Conservation (phyloP, 2,329 filamentous ascomycete genomes). For the Tolypocladium capitatum region DNA sequence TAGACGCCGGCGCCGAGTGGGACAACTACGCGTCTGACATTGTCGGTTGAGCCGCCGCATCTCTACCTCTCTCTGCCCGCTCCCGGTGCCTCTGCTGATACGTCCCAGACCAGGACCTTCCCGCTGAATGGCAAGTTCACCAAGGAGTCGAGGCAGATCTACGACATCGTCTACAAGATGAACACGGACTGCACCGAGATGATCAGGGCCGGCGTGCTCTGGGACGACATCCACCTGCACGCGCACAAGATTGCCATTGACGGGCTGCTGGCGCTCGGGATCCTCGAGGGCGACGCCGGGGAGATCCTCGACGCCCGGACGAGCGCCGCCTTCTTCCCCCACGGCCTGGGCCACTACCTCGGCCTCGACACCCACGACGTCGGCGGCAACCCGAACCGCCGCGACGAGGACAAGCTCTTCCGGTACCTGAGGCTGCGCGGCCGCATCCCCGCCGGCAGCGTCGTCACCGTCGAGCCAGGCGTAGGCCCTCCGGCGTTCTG, state of each 20-base stretch:
- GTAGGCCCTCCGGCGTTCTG: conserved; percentile 30
- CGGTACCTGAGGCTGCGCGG: conserved; percentile 72
- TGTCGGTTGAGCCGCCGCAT: conserved; percentile 15
- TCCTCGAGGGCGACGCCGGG: conserved; percentile 53
- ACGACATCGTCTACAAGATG: conserved; percentile 77
- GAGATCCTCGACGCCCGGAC: conserved; percentile 68
- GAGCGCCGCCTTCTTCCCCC: conserved; percentile 84
- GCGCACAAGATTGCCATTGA: conserved; percentile 75
- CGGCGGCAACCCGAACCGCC: conserved; percentile 63
- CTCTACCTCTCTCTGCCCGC: too few relatives aligned
- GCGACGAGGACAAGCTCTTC: conserved; percentile 74
- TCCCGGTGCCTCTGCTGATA: background rate
- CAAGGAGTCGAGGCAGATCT: conserved; percentile 58
- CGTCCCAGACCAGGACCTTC: conserved; percentile 63
- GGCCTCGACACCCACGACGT: conserved; percentile 90
- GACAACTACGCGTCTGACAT: conserved; percentile 59
- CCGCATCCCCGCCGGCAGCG: conserved; percentile 59
- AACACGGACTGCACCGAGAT: conserved; percentile 63
- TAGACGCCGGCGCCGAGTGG: conserved; percentile 76
- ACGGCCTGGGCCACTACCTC: conserved; percentile 81
- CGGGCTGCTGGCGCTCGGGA: conserved; percentile 61
- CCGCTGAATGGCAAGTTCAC: conserved; percentile 64
- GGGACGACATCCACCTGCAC: conserved; percentile 69
- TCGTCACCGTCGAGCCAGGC: conserved; percentile 92
- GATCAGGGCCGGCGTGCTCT: conserved; percentile 60